Evolutionary conservation across 1,284 basidiomycete genomes (phyloP).

Genomic region (Phlebopus sp.): DNA sequence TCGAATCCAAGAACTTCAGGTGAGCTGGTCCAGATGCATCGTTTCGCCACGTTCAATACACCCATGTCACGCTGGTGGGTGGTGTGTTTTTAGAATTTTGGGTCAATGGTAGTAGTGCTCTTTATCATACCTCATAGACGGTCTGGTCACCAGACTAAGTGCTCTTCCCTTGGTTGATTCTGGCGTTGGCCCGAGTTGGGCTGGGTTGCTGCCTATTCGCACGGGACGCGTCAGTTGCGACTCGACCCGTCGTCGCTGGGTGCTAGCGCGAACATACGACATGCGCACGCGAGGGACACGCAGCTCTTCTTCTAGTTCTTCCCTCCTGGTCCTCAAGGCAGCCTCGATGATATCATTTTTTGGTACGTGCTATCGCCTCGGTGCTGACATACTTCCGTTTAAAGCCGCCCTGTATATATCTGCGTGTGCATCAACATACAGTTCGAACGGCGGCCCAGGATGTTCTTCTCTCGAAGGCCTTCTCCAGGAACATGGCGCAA

Average conservation of each 20-base stretch:
- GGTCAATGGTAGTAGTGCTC: no score
- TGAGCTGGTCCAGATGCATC: conserved; percentile 29
- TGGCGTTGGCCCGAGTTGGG: conserved; percentile 73
- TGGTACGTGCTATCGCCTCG: conserved; percentile 55
- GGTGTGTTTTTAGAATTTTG: conserved; percentile 57
- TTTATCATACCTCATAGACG: no score
- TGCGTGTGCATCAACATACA: conserved; percentile 32
- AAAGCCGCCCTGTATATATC: neutral
- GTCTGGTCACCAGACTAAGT: no score
- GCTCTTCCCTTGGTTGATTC: conserved; percentile 68
- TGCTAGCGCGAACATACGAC: neutral
- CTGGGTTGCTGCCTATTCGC: conserved; percentile 68
- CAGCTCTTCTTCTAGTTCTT: conserved; percentile 89
- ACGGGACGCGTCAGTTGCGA: conserved; percentile 65
- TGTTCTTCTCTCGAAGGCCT: conserved; percentile 79
- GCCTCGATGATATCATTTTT: conserved; percentile 69
- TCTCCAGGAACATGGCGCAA: conserved; percentile 79
- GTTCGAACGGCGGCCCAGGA: conserved; percentile 50
- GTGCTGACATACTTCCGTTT: neutral
- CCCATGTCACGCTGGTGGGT: neutral
- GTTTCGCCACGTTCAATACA: neutral
- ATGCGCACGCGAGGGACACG: neutral
- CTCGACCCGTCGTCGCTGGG: neutral
- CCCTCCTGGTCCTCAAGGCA: conserved; percentile 70
- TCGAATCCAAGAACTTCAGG: conserved; percentile 62